These are phyloP conservation scores for Capsella bursapastoris DNA, from an alignment of 345 rosid species.

Conservation along the genomic window DNA sequence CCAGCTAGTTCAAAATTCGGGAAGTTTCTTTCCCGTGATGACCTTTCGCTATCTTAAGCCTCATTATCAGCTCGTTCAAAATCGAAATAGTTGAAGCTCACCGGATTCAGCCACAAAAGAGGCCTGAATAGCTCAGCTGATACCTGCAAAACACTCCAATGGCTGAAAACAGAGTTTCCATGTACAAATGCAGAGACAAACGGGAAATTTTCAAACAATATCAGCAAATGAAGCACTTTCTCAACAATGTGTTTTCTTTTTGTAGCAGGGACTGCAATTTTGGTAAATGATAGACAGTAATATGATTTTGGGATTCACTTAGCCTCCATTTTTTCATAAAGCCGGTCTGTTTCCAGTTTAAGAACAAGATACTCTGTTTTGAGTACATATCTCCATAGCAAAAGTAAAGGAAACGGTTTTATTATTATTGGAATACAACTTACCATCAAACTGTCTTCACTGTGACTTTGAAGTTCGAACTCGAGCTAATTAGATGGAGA, in stretches of 20 bases:
- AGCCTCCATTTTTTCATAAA: constrained; percentile 27
- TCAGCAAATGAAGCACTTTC: constrained; percentile 11
- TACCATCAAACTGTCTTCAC: constrained; percentile 22
- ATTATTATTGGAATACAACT: constrained; percentile 4
- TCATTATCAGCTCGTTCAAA: neutral
- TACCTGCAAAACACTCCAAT: constrained; percentile 31
- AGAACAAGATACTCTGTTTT: constrained; percentile 18
- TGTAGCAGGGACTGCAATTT: constrained; percentile 33
- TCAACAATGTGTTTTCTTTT: neutral
- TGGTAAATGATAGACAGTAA: constrained; percentile 39
- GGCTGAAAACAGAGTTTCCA: constrained; percentile 2
- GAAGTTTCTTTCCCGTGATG: constrained; percentile 32
- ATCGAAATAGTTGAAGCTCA: neutral
- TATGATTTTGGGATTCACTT: constrained; percentile 27
- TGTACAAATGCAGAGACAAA: constrained; percentile 16
- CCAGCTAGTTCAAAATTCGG: constrained; percentile 61
- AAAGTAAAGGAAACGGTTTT: constrained; percentile 21
- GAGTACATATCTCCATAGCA: constrained; percentile 1
- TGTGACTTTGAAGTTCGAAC: neutral
- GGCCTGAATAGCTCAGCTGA: constrained; percentile 27
- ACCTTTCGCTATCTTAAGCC: constrained; percentile 30
- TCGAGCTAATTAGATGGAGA: neutral
- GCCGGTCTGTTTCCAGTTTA: constrained; percentile 30
- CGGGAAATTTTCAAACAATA: constrained; percentile 15
- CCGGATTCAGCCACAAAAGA: constrained; percentile 13